Evolutionary conservation across 805 yeast species (phyloP), one percentile per base, ranked within the genome.

Genomic region (Metschnikowia cubensis): DNA sequence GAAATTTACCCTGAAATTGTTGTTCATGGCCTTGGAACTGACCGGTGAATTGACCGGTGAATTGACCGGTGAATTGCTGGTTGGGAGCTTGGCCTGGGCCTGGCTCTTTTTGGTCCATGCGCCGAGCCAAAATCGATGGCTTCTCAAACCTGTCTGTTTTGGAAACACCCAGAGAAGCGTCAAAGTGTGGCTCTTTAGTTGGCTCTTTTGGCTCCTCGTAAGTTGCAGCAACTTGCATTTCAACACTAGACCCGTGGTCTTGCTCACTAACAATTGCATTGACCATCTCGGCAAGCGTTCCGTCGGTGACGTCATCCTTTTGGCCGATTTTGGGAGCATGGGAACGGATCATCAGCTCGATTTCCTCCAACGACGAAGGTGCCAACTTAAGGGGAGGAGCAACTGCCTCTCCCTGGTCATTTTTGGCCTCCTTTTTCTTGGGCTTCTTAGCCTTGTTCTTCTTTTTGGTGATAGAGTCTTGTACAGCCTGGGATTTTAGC

Each of bases 361-460:
- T 71, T 34, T 71, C 76, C 35, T 65, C 69, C n/a, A 70, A 57
- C 0, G 74, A 62, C 6, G 57, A 48, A 4, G 69, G 68, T 3
- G 59, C 56, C 17, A 46, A 45, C 11, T 43, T 50, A 20, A 48
- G 45, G 18, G 37, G 33, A 4, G 20, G 35, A 4, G 35, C 29
- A 21, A 18, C 40, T 17, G 31, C 15, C 29, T 37, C 38, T 18
- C 34, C 39, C 35, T 15, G 18, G 5, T 40, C 34, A 32, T 31
- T 25, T 40, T 43, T 45, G 6, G 18, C 34, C 42, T 53, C 53
- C 3, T 31, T 21, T 34, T 40, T 42, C 33, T 46, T 44, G 8
- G 42, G 21, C 36, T 50, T 34, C 35, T 42, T 6, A 13, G 40
- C 22, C 14, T 45, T 38, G 15, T 15, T 11, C 18, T 18, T 14